Evolutionary conservation across 2,329 filamentous ascomycete species (phyloP), one percentile per base, ranked within the genome.

Genomic region (Knufia petricola): DNA sequence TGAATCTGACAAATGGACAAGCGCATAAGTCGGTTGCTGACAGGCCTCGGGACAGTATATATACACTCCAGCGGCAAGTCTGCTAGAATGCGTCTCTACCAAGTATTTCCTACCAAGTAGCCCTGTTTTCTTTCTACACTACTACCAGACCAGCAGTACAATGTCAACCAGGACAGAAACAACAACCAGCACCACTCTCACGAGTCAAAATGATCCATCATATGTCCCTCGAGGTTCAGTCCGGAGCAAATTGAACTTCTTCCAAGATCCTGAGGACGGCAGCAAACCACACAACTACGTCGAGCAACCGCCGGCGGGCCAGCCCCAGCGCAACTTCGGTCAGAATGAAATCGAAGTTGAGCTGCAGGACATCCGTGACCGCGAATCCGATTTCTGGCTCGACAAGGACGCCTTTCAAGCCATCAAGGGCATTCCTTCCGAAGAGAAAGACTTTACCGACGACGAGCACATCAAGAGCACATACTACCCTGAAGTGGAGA

Each of bases 401-500:
- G 83, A 90, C 67, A 72, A 71, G 49, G 80, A 89, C 63, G 86
- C 86, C 55, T 94, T 95, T 70, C 72, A 79, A 50, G 70, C 84
- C 17, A 64, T 87, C 42, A 69, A 70, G 10, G 66, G 73, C 57
- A 66, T 87, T 1, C 70, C 80, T 0, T 73, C 76, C 1, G 75
- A 76, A 2, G 68, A 76, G 26, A 69, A 68, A 34, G 69, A 71
- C 41, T 94, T 90, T 64, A 65, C 65, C 3, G 79, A 85, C 63
- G 83, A 88, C 59, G 77, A 73, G 9, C 78, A 77, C 52, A 85
- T 95, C 65, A 68, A 77, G 60, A 59, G 68, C 1, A 74, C 79
- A 47, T 95, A 94, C 72, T 95, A 95, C 69, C 84, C 87, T 0
- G 87, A 95, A 63, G 78, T 94, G 7, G 83, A 89, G 66, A 64